Evolutionary conservation across 495 filamentous ascomycete species (phyloP), one percentile per base, ranked within the genome.

Genomic region (Neurospora sp.): DNA sequence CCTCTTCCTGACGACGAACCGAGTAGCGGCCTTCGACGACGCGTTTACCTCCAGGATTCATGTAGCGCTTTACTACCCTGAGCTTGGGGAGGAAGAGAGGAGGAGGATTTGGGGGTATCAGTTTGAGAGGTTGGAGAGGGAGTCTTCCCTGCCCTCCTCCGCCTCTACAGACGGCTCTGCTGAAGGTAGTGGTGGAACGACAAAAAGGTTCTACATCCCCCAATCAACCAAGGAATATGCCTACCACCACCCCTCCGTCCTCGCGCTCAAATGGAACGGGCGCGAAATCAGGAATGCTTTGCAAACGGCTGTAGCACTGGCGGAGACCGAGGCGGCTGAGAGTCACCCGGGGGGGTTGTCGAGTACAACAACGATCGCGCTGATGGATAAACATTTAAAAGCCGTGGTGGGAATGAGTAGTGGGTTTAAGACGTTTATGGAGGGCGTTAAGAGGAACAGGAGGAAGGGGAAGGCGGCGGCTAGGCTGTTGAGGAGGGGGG

Each of bases 1-100:
- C 34, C 71, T 84, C 31, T 81, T 84, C 75, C 73, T 84, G 66
- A 84, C 83, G 24, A 85, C 83, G 36, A 85, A 85, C 79, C 77
- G 83, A 11, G 83, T 85, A 39, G 79, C 80, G 54, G 78, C 79
- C 34, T 83, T 85, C 70, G 83, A 85, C 74, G 75, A 74, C 9
- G 83, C 83, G 45, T 84, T 85, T 74, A 83, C 80, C 2, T 79
- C 76, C 48, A 78, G 83, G 17, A 85, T 85, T 72, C 83, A 84
- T 75, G 82, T 85, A 6, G 80, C 83, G 21, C 77, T 85, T 54
- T 82, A 83, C 71, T 84, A 84, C 71, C 75, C 76, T 9, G 69
- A 76, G n/a, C 77, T 84, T 13, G 76, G 69, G 21, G 77, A 84
- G 36, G 76, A 74, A 5, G 79, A 84, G 72, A 77, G 82, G 40